Percentiles rank a stretch among this genome's conserved stretches.
Evolutionary conservation across 2,329 filamentous ascomycete species (phyloP).

Genomic region (Botrytis deweyae): DNA sequence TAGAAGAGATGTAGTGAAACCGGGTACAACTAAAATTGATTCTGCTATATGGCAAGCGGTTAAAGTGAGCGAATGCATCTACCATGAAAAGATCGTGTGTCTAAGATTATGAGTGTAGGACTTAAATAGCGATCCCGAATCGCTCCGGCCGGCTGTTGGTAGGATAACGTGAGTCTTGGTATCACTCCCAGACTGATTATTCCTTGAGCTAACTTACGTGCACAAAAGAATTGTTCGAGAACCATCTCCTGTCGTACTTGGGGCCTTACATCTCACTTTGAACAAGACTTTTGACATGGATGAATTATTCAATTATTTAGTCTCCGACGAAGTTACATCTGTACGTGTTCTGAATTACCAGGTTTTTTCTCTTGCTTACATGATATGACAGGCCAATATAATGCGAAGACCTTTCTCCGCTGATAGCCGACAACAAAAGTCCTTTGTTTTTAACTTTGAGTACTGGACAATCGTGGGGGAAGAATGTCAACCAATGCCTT

Average conservation of each 20-base stretch:
- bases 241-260: conserved; percentile 59
- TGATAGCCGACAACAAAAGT: conserved; percentile 50
- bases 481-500: conserved; percentile 55
- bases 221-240: conserved; percentile 52
- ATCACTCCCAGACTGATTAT: neutral
- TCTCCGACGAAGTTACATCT: conserved; percentile 48
- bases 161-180: conserved; percentile 28
- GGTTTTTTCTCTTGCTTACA: conserved; percentile 2
- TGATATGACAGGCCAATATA: conserved; percentile 25
- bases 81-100: neutral
- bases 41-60: conserved; percentile 33
- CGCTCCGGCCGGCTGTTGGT: conserved; percentile 29
- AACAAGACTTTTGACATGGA: conserved; percentile 60
- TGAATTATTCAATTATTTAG: conserved; percentile 55
- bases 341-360: conserved; percentile 39
- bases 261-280: conserved; percentile 58
- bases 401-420: conserved; percentile 30
- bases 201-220: neutral
- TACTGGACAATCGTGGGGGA: conserved; percentile 62
- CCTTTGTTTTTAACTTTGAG: conserved; percentile 63
- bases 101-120: conserved; percentile 26
- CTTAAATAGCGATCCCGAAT: conserved; percentile 28
- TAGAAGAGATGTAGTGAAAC: conserved; percentile 27
- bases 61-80: conserved; percentile 25
- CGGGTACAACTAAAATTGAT: conserved; percentile 31